These are phyloP conservation scores for Ampelocalamus luodianensis DNA, from an alignment of 176 grass and related monocot species.

Conservation along the genomic window DNA sequence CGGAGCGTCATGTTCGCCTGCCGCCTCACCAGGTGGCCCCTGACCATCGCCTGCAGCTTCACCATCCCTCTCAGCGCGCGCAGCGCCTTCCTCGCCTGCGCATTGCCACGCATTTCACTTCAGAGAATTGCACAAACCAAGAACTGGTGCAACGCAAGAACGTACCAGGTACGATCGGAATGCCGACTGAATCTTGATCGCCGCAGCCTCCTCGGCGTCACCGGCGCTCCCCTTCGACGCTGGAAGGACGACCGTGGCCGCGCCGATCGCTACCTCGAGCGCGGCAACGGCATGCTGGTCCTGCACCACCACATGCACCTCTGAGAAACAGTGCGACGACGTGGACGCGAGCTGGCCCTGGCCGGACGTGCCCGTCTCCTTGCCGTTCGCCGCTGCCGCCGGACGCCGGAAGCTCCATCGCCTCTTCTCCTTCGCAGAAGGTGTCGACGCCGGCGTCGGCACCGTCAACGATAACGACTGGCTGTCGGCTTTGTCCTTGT, in stretches of 20 bases:
- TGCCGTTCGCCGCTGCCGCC: slow-evolving; percentile 15
- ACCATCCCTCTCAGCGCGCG: slow-evolving; percentile 74
- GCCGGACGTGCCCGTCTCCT: slow-evolving; percentile 6
- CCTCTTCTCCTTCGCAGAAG: slow-evolving; percentile 53
- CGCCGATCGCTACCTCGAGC: not conserved
- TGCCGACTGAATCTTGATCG: slow-evolving; percentile 63
- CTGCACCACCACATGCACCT: slow-evolving; percentile 36
- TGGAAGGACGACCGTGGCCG: not conserved
- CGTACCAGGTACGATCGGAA: slow-evolving; percentile 71
- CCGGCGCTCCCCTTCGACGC: not conserved
- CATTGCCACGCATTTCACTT: not conserved
- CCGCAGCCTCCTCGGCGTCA: slow-evolving; percentile 34
- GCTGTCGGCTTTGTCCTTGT: slow-evolving; percentile 27
- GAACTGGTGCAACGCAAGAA: not conserved
- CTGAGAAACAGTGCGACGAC: slow-evolving; percentile 57
- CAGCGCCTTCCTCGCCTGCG: slow-evolving; percentile 81
- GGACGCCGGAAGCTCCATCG: slow-evolving; percentile 76
- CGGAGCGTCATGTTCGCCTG: slow-evolving; percentile 67
- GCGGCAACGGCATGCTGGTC: slow-evolving; percentile 30
- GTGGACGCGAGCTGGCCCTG: slow-evolving; percentile 47
- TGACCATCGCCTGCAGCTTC: slow-evolving; percentile 74
- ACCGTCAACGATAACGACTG: slow-evolving; percentile 7
- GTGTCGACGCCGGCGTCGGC: slow-evolving; percentile 8
- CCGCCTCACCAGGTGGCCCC: slow-evolving; percentile 67
- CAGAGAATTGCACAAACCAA: not conserved